Conservation (phyloP, 2,329 filamentous ascomycete species). For the Pseudogymnoascus verrucosus region DNA sequence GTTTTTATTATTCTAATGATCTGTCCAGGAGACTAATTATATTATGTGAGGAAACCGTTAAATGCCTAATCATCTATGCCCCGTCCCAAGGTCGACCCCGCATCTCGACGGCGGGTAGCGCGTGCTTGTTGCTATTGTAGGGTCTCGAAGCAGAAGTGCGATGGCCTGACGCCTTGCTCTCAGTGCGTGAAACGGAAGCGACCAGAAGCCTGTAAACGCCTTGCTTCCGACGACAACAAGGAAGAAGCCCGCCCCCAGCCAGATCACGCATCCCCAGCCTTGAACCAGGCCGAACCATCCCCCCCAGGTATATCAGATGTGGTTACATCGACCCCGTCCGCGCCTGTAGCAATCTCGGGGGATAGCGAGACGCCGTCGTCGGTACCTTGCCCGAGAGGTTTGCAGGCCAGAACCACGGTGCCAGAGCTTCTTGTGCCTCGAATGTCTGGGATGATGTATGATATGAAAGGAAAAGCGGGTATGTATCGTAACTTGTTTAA, state of each 20-base stretch:
- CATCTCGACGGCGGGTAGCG: conserved; percentile 7
- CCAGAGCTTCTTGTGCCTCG: not conserved
- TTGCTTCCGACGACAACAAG: not conserved
- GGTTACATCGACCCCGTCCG: not conserved
- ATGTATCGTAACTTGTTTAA: not conserved
- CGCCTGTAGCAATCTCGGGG: not conserved
- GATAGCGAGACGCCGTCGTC: not conserved
- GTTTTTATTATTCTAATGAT: not conserved
- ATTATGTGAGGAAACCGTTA: not conserved
- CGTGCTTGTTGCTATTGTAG: conserved; percentile 10
- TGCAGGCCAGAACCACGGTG: not conserved
- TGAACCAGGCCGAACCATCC: not conserved
- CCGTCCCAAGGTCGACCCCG: conserved; percentile 8
- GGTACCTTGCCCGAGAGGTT: not conserved
- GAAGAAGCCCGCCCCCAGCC: not conserved
- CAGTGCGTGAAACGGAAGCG: conserved; percentile 10
- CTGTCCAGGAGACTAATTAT: not conserved
- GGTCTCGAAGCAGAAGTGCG: conserved; percentile 11
- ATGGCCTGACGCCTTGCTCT: conserved; percentile 8
- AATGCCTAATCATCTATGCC: not conserved
- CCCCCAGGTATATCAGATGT: not conserved
- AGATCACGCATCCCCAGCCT: not conserved
- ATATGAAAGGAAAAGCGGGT: conserved; percentile 6
- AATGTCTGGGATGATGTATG: not conserved
- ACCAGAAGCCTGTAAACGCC: not conserved